Evolutionary conservation across 208 protist genomes (phyloP), one percentile per base, ranked within the genome.

Genomic region (Leishmania martiniquensis): DNA sequence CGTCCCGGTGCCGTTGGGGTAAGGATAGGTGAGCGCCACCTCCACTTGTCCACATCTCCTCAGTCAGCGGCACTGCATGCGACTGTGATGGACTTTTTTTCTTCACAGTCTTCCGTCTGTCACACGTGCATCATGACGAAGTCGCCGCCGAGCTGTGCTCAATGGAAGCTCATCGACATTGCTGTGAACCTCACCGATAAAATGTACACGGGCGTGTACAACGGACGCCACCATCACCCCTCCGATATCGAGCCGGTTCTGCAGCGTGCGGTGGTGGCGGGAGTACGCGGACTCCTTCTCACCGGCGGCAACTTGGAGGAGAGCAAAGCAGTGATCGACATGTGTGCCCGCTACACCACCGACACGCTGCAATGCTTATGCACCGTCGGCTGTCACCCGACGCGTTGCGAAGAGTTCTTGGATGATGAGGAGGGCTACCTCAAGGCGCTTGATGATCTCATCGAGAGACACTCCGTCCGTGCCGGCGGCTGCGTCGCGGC

Each of bases 371-470:
- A 83, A 45, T 93, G 83, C 63, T 85, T 87, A 15, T 89, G 87
- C 73, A 98, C 95, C 0, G 89, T 98, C 0, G 97, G 95, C 44
- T 96, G 96, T 65, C 95, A 98, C 79, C 95, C 95, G 9, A 98
- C 95, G 13, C 86, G 89, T 20, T 96, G 93, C 68, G 66, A 80
- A 6, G 94, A 97, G 80, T 96, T 97, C 81, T 69, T 79, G 1
- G 85, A 87, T 63, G 79, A 91, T 66, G 88, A 90, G 4, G 79
- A 85, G 1, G 69, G 75, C 12, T 96, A 96, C 74, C 89, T 87
- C 73, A 72, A 68, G 3, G 65, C 70, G 0, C 83, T 98, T n/a
- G 77, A 92, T 13, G 72, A 29, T 9, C 75, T 98, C 15, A 72
- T 98, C 22, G 32, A 29, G n/a, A 68, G 82, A 42, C 80, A 96